A percentile compares a stretch with the other conserved stretches of the same genome.
These are phyloP conservation scores for Blastobotrys peoriensis DNA, from an alignment of 805 yeast genomes.

Conservation along the genomic window DNA sequence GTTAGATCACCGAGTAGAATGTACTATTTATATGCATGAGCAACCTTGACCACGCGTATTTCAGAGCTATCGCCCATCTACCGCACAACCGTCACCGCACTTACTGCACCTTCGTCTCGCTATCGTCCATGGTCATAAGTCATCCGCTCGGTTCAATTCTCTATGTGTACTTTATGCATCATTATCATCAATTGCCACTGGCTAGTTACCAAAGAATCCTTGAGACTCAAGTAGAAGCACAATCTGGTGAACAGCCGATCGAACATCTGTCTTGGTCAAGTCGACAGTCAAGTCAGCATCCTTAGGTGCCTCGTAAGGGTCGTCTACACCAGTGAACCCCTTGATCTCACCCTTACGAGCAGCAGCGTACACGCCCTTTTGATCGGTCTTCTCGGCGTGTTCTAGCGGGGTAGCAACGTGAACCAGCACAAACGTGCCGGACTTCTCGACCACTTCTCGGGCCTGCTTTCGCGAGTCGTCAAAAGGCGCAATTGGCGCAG, in stretches of 20 bases:
- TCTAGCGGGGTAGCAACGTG: slow-evolving; percentile 48
- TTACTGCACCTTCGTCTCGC: too few relatives aligned
- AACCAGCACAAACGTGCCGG: slow-evolving; percentile 47
- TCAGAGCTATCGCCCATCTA: too few relatives aligned
- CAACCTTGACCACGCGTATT: too few relatives aligned
- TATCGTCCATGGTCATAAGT: too few relatives aligned
- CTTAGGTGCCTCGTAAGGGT: slow-evolving; percentile 42
- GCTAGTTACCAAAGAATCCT: slow-evolving; percentile 58
- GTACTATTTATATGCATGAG: too few relatives aligned
- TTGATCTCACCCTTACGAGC: slow-evolving; percentile 42
- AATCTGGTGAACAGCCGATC: slow-evolving; percentile 68
- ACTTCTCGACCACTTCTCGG: slow-evolving; percentile 39
- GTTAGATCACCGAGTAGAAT: too few relatives aligned
- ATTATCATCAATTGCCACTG: too few relatives aligned
- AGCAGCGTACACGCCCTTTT: slow-evolving; percentile 44
- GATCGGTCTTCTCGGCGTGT: slow-evolving; percentile 40
- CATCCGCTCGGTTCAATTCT: too few relatives aligned
- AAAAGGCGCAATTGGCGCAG: slow-evolving; percentile 49
- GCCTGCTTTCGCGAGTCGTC: slow-evolving; percentile 39
- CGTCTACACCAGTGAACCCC: slow-evolving; percentile 42
- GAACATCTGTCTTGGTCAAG: slow-evolving; percentile 48
- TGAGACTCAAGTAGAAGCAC: slow-evolving; percentile 70
- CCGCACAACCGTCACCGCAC: too few relatives aligned
- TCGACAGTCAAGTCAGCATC: slow-evolving; percentile 56
- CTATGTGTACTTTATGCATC: too few relatives aligned